Evolutionary conservation across 208 protist species (phyloP).

Genomic region (Acanthamoeba lenticulata): DNA sequence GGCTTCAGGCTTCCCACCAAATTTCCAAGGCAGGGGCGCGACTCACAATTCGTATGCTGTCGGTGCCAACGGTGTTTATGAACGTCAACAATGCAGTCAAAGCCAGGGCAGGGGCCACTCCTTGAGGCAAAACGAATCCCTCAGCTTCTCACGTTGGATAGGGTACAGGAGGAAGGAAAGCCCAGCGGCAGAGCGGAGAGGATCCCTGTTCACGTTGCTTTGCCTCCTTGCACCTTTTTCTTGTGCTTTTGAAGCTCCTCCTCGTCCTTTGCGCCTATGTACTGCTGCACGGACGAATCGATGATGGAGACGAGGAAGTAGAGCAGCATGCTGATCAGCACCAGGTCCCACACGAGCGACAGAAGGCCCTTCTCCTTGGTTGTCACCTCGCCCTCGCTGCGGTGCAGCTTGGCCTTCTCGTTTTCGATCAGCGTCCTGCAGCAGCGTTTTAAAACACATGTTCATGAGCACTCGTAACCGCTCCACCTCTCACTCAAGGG

Average conservation of each 20-base stretch:
- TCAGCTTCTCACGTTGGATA: too few species aligned
- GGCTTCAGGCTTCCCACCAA: background rate
- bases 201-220: background rate
- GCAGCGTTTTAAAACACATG: too few species aligned
- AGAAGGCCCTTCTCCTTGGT: conserved; percentile 27
- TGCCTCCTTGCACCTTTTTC: background rate
- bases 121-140: too few species aligned
- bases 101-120: too few species aligned
- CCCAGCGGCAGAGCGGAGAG: background rate
- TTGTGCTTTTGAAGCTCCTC: background rate
- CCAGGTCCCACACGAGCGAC: background rate
- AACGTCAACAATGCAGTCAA: too few species aligned
- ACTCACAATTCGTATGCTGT: background rate
- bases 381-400: background rate
- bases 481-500: too few species aligned
- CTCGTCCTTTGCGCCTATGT: conserved; percentile 1
- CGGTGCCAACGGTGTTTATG: too few species aligned
- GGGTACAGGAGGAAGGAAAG: too few species aligned
- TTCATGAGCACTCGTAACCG: too few species aligned
- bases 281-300: conserved; percentile 16
- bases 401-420: background rate
- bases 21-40: background rate
- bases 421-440: background rate
- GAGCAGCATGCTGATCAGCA: conserved; percentile 30
- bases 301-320: conserved; percentile 55